phyloP scores from a whole-genome alignment of 2,329 filamentous ascomycete genomes.

The Trichoderma pleuroti region DNA sequence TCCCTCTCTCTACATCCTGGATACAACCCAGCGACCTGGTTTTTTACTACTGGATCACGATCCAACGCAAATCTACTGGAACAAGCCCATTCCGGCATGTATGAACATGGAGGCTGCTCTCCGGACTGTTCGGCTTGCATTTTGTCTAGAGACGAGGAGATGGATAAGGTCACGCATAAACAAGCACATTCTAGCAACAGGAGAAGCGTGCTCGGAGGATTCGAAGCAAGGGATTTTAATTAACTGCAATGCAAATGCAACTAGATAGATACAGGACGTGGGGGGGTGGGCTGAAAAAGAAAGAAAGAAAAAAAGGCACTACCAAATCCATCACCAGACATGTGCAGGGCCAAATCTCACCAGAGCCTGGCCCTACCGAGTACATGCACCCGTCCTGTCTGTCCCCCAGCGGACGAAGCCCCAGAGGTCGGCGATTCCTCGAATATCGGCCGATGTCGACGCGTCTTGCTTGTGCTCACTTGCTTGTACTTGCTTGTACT shows the following conservation, averaged over 20 bases:
- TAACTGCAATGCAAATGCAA: conserved; percentile 3
- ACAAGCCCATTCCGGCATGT: background rate
- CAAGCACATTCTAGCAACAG: background rate
- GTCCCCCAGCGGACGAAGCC: background rate
- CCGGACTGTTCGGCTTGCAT: background rate
- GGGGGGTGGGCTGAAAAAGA: background rate
- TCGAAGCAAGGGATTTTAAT: background rate
- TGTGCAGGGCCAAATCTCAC: background rate
- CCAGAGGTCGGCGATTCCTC: background rate
- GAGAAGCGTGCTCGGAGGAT: background rate
- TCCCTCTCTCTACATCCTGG: background rate
- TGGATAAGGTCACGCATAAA: background rate
- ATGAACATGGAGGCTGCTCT: background rate
- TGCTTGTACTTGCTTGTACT: background rate
- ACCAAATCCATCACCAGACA: background rate
- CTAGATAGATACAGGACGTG: background rate
- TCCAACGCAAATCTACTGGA: background rate
- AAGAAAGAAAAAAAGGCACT: background rate
- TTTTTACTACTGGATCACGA: background rate
- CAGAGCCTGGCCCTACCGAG: background rate
- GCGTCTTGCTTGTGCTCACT: background rate
- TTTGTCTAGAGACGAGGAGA: background rate
- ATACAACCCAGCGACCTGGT: background rate
- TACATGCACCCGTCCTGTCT: background rate
- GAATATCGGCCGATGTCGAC: background rate